phyloP scores from a whole-genome alignment of 192 early-diverging fungal species.

The Dimargaris cristalligena region DNA sequence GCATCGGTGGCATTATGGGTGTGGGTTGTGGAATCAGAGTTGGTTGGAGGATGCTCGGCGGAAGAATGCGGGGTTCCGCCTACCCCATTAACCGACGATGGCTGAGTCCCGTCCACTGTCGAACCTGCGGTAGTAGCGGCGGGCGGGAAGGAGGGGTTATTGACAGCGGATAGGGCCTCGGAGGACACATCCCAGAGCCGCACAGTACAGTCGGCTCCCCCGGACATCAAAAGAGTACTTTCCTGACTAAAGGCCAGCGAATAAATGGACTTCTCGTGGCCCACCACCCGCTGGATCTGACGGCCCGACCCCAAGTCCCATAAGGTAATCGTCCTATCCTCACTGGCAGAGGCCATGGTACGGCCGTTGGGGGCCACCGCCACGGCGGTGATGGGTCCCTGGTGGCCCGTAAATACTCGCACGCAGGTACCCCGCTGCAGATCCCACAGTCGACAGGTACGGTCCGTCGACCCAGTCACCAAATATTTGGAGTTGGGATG shows the following conservation, averaged over 20 bases:
- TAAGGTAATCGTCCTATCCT: slow-evolving; percentile 43
- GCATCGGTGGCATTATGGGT: slow-evolving; percentile 6
- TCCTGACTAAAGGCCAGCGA: slow-evolving; percentile 74
- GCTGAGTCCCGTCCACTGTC: slow-evolving; percentile 6
- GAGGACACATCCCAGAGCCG: slow-evolving; percentile 84
- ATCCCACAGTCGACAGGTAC: slow-evolving; percentile 82
- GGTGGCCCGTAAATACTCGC: slow-evolving; percentile 78
- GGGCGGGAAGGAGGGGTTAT: not conserved
- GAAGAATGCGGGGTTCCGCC: no score
- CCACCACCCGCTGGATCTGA: slow-evolving; percentile 64
- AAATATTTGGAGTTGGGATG: slow-evolving; percentile 95
- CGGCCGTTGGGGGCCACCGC: slow-evolving; percentile 87
- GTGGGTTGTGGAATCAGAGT: slow-evolving; percentile 15
- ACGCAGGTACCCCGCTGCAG: slow-evolving; percentile 78
- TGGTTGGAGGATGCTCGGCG: no score
- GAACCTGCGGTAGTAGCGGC: slow-evolving; percentile 6
- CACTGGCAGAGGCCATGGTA: slow-evolving; percentile 75
- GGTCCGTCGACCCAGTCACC: slow-evolving; percentile 81
- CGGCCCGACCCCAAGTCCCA: slow-evolving; percentile 86
- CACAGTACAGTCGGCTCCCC: slow-evolving; percentile 76
- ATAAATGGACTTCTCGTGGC: slow-evolving; percentile 71
- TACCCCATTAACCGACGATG: slow-evolving; percentile 8
- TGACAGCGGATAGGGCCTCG: no score
- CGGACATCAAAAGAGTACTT: slow-evolving; percentile 63
- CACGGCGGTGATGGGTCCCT: slow-evolving; percentile 60